These are phyloP conservation scores for Colletotrichum sp. DNA, from an alignment of 2,329 filamentous ascomycete species.

Conservation along the genomic window DNA sequence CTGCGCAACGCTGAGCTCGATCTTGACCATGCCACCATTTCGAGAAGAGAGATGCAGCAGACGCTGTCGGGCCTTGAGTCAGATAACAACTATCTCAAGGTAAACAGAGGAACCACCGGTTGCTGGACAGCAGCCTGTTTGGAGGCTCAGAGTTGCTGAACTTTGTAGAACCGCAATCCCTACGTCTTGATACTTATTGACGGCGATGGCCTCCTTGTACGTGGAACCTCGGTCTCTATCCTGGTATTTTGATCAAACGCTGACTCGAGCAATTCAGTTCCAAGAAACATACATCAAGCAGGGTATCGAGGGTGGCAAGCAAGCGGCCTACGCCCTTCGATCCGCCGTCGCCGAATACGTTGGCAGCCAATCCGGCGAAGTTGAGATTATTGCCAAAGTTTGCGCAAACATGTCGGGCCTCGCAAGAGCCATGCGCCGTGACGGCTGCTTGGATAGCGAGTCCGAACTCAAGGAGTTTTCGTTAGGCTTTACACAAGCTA, in stretches of 20 bases:
- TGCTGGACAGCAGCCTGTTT: not conserved
- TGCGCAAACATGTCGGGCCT: conserved; percentile 60
- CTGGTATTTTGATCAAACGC: not conserved
- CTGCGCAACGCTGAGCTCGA: conserved; percentile 53
- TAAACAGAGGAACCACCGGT: conserved; percentile 31
- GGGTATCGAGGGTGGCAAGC: conserved; percentile 60
- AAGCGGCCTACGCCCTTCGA: conserved; percentile 54
- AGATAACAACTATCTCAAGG: conserved; percentile 50
- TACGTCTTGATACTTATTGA: conserved; percentile 68
- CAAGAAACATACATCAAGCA: conserved; percentile 58
- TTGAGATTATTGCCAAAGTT: conserved; percentile 62
- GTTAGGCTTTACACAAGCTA: conserved; percentile 63
- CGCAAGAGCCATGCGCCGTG: conserved; percentile 51
- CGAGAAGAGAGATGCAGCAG: conserved; percentile 55
- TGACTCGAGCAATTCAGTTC: conserved; percentile 49
- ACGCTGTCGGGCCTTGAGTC: conserved; percentile 42
- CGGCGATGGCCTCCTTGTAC: conserved; percentile 65
- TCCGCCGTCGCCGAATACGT: conserved; percentile 52
- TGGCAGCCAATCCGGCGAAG: conserved; percentile 45
- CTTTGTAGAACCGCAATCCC: conserved; percentile 54
- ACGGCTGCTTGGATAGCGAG: conserved; percentile 49
- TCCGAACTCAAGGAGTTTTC: conserved; percentile 61
- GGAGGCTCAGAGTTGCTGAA: not conserved
- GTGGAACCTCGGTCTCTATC: not conserved
- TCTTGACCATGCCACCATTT: conserved; percentile 51